Evolutionary conservation across 495 filamentous ascomycete species (phyloP), one percentile per base, ranked within the genome.

Genomic region (Xylaria acuta): DNA sequence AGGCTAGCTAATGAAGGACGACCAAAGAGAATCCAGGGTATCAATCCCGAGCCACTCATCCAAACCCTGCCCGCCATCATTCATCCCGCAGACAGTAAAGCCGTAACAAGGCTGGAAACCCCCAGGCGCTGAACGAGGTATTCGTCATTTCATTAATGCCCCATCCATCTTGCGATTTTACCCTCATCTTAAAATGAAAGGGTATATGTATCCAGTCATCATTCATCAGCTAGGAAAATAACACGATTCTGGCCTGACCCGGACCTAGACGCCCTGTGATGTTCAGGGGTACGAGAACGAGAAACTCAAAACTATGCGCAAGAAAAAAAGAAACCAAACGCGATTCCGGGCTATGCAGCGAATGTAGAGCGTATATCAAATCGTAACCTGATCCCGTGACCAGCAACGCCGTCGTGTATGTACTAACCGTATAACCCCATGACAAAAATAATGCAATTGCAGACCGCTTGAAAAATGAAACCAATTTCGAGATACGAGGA

Each of bases 131-230:
- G 54, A 59, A 62, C 30, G 25, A 53, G 38, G 54, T 32, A 27
- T 66, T 70, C 68, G 68, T 62, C 56, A 67, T 72, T 27, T 64
- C 63, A 76, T 77, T 79, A 79, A 56, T 69, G 65, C 73, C 72
- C 53, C 53, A 27, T 65, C 75, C 74, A 66, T 79, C 75, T 79
- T 76, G 74, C 76, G 74, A 67, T 66, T 75, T 77, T 68, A 77
- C 77, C 77, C 77, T 76, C 77, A 79, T 79, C 77, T 79, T 72
- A 56, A 64, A 79, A 78, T 79, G 75, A 75, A 77, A 75, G 76
- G 77, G 77, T 79, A 79, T 78, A 72, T 76, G 65, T 67, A 64
- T 74, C 69, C 60, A 73, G 56, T 79, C 77, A 63, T 79, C 47
- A 77, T 43, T 79, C 77, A 75, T 79, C 53, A 79, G 64, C 71